Evolutionary conservation across 2,329 filamentous ascomycete species (phyloP).

Genomic region (Periglandula ipomoeae): DNA sequence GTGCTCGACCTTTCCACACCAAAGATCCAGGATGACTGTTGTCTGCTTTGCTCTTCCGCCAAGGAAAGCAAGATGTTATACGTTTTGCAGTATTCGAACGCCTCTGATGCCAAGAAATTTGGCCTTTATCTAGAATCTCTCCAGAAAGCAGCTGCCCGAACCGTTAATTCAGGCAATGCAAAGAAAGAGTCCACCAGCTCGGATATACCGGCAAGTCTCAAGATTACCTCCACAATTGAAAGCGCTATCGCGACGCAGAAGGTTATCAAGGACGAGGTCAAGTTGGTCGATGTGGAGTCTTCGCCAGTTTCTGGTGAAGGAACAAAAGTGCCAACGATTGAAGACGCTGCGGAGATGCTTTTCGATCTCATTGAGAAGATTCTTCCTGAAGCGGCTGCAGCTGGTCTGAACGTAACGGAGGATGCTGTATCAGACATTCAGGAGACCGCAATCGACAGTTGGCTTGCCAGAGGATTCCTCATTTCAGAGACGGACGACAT

Average conservation of each 20-base stretch:
- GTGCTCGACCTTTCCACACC: conserved; percentile 15
- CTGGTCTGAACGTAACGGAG: conserved; percentile 6
- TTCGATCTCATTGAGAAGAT: conserved; percentile 10
- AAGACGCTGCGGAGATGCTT: conserved; percentile 12
- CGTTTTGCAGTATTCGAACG: conserved; percentile 12
- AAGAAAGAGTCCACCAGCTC: not conserved
- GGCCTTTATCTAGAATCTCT: conserved; percentile 9
- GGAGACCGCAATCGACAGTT: conserved; percentile 17
- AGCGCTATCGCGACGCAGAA: not conserved
- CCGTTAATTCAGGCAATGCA: not conserved
- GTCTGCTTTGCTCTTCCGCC: conserved; percentile 9
- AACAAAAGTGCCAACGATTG: conserved; percentile 1
- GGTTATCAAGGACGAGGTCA: not conserved
- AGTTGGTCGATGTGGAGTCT: conserved; percentile 7
- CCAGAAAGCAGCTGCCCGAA: conserved; percentile 6
- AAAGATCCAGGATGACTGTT: conserved; percentile 13
- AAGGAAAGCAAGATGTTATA: conserved; percentile 4
- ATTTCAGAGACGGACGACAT: conserved; percentile 14
- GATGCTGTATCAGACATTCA: conserved; percentile 14
- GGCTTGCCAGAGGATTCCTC: conserved; percentile 17
- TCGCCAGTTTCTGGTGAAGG: not conserved
- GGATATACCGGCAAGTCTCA: not conserved
- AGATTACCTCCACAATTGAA: not conserved
- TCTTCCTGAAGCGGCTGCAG: conserved; percentile 10
- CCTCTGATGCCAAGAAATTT: conserved; percentile 10